A percentile compares a stretch with the other conserved stretches of the same genome.
Evolutionary conservation across 129 eudicot species (phyloP).

Genomic region (Lactuca sativa): DNA sequence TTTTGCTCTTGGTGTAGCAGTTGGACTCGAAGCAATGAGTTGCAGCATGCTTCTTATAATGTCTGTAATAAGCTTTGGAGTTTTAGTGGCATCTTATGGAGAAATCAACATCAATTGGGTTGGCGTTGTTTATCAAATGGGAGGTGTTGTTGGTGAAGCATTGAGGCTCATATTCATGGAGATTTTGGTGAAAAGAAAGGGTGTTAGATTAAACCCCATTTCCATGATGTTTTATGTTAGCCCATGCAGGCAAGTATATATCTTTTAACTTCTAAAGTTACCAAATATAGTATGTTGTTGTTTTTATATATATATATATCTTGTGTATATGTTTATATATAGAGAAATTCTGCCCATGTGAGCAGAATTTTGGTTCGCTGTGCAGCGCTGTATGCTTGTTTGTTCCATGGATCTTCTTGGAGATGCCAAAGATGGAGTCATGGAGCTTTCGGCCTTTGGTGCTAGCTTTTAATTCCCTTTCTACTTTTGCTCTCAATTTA

Average conservation of each 20-base stretch:
- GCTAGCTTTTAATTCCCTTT: constrained; percentile 70
- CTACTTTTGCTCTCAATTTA: constrained; percentile 79
- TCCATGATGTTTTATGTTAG: constrained; percentile 90
- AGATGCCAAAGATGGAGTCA: constrained; percentile 79
- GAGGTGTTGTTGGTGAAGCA: constrained; percentile 94
- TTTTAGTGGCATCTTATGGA: constrained; percentile 85
- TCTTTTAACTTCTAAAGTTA: constrained; percentile 7
- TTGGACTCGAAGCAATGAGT: constrained; percentile 88
- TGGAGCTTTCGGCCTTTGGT: constrained; percentile 70
- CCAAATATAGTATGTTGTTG: neutral
- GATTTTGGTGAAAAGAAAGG: constrained; percentile 81
- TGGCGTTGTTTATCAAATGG: constrained; percentile 95
- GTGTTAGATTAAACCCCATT: constrained; percentile 72
- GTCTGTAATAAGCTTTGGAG: constrained; percentile 91
- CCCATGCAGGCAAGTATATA: constrained; percentile 84
- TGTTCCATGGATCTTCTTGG: constrained; percentile 85
- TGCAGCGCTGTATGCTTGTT: constrained; percentile 87
- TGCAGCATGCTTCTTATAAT: constrained; percentile 74
- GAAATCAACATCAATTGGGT: constrained; percentile 78
- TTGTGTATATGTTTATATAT: constrained; percentile 17
- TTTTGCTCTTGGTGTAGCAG: constrained; percentile 78
- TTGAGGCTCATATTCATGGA: constrained; percentile 88
- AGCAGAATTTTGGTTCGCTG: constrained; percentile 29
- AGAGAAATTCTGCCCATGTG: constrained; percentile 20
- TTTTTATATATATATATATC: constrained; percentile 1